Base-by-base conservation (phyloP, 306 rosid species). In the Quercus robur region DNA sequence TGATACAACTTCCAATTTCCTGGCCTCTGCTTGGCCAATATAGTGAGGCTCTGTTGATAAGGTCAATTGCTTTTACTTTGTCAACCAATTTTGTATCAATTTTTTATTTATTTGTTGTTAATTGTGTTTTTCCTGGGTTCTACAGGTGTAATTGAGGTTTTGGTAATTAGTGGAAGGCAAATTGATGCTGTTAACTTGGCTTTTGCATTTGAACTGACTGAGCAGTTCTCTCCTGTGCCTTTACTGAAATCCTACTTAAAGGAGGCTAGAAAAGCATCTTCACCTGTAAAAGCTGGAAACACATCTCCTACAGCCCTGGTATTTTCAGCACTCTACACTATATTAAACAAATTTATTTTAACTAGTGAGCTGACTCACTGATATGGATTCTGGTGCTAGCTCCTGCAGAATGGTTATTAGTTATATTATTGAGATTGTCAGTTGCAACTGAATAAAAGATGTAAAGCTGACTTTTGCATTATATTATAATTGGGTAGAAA, bases 141-240 rank as follows among this genome's bases (percentile, higher is more conserved):
- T 83, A 70, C 94, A 95, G 99, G 96, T 84, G 98, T 96, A 64
- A 87, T 96, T 30, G 92, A 85, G 79, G 92, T 93, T 76, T 81
- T 96, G 76, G 90, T 88, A 62, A 91, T 87, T 78, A 96, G 92
- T 77, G 98, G 99, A 80, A 83, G 99, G 75, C 99, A 93, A 83
- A 91, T 96, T 86, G 99, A 96, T 80, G 99, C 98, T 1, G 93
- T 96, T 74, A 96, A 91, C 89, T 85, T 96, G 93, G 93, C 98
- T 81, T 91, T 88, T 78, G 97, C 98, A 61, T 96, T 96, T 70
- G 94, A 88, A 79, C 92, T 96, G 44, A 89, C 93, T 4, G 91
- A 85, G 44, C 92, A 80, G 81, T 93, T 93, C 85, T 78, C 88
- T 75, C 98, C 98, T 12, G 89, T 96, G 81, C 86, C 97, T 79